Evolutionary conservation across 495 filamentous ascomycete genomes (phyloP), one percentile per base, ranked within the genome.

Genomic region (Evernia prunastri): DNA sequence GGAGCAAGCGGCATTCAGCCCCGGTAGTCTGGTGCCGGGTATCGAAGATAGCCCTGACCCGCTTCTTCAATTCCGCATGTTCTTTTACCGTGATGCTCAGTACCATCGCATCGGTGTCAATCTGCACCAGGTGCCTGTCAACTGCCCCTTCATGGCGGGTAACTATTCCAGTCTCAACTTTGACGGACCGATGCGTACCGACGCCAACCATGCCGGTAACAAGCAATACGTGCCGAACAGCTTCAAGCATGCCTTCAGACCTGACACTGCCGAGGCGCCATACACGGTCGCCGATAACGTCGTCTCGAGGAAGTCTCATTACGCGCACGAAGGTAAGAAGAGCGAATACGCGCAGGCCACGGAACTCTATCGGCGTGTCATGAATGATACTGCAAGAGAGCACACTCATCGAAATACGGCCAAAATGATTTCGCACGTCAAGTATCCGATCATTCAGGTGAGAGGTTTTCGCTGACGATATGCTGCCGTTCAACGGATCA

Each of bases 181-280:
- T 58, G 79, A 80, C 68, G 80, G 78, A 2, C 66, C 64, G 20
- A 66, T 76, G 67, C 73, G 79, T 59, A 71, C 68, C 56, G 78
- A 75, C 57, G 79, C 76, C 56, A 84, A 84, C 66, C 77, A 82
- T 45, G 76, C 75, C 4, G 78, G 80, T 27, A 82, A 80, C 71
- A 75, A 72, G 39, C 76, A 81, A 63, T 86, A 84, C 68, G 76
- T 73, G 25, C 81, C 82, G 36, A 83, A 83, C 70, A 84, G 79
- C 68, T 85, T 84, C 72, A 67, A 64, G 15, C 68, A 79, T 69
- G 82, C 81, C 62, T 85, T 84, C 78, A 73, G 81, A 3, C 79
- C 80, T 0, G 84, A 86, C 64, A 68, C 72, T 2, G 80, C 81
- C 11, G 83, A 86, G 63, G 75, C 77, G 13, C 79, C 82, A 4